Evolutionary conservation across 768 basidiomycete species (phyloP), one percentile per base, ranked within the genome.

Genomic region (Termitomyces eurrhizus): DNA sequence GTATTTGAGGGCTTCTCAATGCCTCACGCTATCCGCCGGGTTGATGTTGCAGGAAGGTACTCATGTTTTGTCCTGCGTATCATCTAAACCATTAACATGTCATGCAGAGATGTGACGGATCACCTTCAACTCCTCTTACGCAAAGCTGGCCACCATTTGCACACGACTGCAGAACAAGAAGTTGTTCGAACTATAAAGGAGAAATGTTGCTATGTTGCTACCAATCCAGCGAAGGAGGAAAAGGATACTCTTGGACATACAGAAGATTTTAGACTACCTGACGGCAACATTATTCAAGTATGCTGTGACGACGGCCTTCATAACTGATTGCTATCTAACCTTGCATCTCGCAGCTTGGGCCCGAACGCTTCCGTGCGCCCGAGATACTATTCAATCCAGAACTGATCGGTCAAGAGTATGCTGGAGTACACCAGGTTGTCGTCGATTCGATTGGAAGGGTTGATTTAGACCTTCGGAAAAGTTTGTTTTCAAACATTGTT

Each of bases 1-100:
- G 95, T 99, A 18, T 99, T 95, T 68, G 97, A 99, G 70, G 97
- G 97, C 0, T 98, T 98, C 79, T 95, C 94, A 7, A 98, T 98
- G 93, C 95, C 95, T 46, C 95, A 98, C 72, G 96, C 97, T 44
- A 95, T 98, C 65, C 87, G 94, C 45, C 83, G 97, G 66, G 91
- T 99, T 49, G 97, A 99, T 71, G 86, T 99, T 16, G 97, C 97
- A 41, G 97, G 97, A 72, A 84, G 95, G 93, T 92, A 80, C 56
- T 37, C n/a, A 13, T n/a, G 36, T 52, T n/a, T 52, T 44, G 26
- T 50, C 11, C 51, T 59, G 36, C 24, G 32, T 52, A 44, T 49
- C 13, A 21, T 42, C 32, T 35, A 37, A 7, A 2, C 48, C 24
- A 56, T 64, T 64, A 64, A 73, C 48, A 64, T 65, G n/a, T 55